phyloP scores from a whole-genome alignment of 176 grass and related monocot genomes.

The Puccinellia tenuiflora region DNA sequence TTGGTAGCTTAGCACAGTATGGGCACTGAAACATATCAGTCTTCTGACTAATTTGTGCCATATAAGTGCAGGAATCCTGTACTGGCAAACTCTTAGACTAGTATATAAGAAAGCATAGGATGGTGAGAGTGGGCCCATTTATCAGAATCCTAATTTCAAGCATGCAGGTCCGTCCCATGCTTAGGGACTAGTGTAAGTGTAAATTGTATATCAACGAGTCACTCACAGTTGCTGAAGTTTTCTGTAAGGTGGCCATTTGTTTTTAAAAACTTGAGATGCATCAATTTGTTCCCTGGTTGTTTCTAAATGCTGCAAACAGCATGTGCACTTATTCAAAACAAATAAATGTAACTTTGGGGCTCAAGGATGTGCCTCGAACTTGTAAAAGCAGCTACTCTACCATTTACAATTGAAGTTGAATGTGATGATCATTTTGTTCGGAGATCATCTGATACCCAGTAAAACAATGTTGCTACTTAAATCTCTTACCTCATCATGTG shows the following conservation, averaged over 20 bases:
- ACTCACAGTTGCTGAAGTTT: background rate
- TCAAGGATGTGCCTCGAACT: background rate
- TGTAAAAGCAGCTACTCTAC: constrained; percentile 4
- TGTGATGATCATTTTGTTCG: background rate
- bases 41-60: background rate
- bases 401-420: background rate
- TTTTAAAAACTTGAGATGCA: background rate
- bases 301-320: background rate
- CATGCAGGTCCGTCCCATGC: constrained; percentile 7
- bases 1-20: background rate
- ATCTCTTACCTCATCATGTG: constrained; percentile 70
- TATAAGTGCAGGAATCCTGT: background rate
- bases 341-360: background rate
- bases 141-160: constrained; percentile 6
- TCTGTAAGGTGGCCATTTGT: background rate
- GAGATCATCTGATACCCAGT: constrained; percentile 3
- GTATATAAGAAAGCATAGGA: background rate
- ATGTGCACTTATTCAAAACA: background rate
- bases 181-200: background rate
- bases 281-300: constrained; percentile 3
- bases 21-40: constrained; percentile 15
- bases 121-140: background rate
- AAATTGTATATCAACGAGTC: background rate
- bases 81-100: background rate
- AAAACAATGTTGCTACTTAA: constrained; percentile 7